These are phyloP conservation scores for Aspergillus pseudoterreus DNA, from an alignment of 2,329 filamentous ascomycete genomes.

Conservation along the genomic window DNA sequence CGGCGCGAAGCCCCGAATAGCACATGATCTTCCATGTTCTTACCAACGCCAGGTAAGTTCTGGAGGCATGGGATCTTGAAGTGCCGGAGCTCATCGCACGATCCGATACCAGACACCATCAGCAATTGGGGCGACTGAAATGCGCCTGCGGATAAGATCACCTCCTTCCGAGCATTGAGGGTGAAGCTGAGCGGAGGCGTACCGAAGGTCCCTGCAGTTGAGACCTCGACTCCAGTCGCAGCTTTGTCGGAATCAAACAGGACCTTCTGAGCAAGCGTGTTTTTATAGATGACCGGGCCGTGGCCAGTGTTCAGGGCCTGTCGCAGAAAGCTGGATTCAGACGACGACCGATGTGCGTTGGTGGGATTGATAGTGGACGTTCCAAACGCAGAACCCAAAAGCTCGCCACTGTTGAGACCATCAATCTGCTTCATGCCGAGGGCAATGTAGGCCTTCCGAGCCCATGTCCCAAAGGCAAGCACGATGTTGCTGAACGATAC, in stretches of 20 bases:
- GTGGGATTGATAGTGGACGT: constrained; percentile 29
- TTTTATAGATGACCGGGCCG: constrained; percentile 27
- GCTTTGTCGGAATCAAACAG: constrained; percentile 29
- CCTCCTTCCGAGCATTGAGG: constrained; percentile 14
- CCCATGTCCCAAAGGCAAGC: constrained; percentile 26
- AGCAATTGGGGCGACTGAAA: constrained; percentile 13
- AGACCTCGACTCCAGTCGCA: constrained; percentile 20
- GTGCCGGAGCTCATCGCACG: constrained; percentile 16
- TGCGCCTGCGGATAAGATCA: constrained; percentile 14
- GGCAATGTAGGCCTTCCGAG: constrained; percentile 18
- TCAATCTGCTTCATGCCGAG: constrained; percentile 24
- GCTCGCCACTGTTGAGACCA: constrained; percentile 26
- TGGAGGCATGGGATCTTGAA: constrained; percentile 13
- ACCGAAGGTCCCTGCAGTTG: constrained; percentile 13
- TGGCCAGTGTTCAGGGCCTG: constrained; percentile 22
- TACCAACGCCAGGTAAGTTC: constrained; percentile 21
- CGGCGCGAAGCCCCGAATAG: constrained; percentile 31
- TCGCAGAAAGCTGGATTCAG: constrained; percentile 20
- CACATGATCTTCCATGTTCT: constrained; percentile 45
- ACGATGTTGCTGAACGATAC: constrained; percentile 29
- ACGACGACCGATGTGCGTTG: constrained; percentile 19
- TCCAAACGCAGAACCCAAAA: constrained; percentile 20
- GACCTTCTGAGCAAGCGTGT: constrained; percentile 32
- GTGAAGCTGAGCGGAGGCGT: constrained; percentile 11
- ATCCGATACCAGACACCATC: constrained; percentile 16